Conservation (phyloP, 768 basidiomycete species). For the Mycena leptocephala region DNA sequence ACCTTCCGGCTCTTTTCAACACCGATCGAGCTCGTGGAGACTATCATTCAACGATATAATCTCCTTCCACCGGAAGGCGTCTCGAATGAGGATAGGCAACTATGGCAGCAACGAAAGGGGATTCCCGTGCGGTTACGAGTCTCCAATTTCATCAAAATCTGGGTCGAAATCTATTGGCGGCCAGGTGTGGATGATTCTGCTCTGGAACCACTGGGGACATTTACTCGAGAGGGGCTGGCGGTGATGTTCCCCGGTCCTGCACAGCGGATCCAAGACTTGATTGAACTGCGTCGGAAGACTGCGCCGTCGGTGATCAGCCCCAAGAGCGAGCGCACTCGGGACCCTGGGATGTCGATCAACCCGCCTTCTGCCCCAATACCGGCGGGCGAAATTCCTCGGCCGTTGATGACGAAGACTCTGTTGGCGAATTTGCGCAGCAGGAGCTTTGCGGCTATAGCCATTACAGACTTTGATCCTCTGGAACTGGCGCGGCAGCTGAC, state of each 20-base stretch:
- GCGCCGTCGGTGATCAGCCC: conserved; percentile 67
- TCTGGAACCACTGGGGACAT: conserved; percentile 69
- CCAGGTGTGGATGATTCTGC: conserved; percentile 80
- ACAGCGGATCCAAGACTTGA: conserved; percentile 80
- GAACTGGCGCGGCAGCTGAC: conserved; percentile 96
- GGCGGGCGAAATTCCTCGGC: conserved; percentile 85
- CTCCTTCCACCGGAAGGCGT: conserved; percentile 75
- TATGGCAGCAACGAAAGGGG: conserved; percentile 92
- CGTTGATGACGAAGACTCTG: conserved; percentile 87
- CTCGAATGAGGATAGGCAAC: conserved; percentile 71
- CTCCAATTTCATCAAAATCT: conserved; percentile 93
- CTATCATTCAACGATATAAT: conserved; percentile 89
- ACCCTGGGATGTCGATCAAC: conserved; percentile 84
- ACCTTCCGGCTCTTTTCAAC: conserved; percentile 95
- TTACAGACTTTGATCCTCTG: conserved; percentile 94
- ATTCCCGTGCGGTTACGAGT: conserved; percentile 93
- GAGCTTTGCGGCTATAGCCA: conserved; percentile 72
- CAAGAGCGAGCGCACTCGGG: conserved; percentile 76
- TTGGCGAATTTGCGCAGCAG: conserved; percentile 78
- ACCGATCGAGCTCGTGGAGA: conserved; percentile 82
- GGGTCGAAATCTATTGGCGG: conserved; percentile 95
- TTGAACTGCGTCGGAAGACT: conserved; percentile 69
- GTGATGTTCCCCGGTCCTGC: conserved; percentile 79
- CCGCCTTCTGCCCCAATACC: conserved; percentile 62
- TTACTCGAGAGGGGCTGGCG: conserved; percentile 75